Evolutionary conservation across 345 rosid species (phyloP).

Genomic region (Excoecaria agallocha): DNA sequence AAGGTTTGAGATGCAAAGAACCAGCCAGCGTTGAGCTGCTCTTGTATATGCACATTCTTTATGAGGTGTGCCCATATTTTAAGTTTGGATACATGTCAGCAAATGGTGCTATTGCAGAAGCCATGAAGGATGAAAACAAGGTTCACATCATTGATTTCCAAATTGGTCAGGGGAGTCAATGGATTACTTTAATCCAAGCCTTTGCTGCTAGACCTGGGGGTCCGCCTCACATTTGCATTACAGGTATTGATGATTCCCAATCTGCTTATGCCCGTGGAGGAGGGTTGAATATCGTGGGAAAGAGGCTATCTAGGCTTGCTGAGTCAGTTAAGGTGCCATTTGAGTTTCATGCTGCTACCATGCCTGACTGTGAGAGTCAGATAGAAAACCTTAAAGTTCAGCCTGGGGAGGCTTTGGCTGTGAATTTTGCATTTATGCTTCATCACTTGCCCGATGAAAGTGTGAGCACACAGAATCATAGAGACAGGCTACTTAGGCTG

Average conservation of each 20-base stretch:
- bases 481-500: constrained; percentile 65
- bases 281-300: constrained; percentile 58
- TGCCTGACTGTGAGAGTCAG: constrained; percentile 51
- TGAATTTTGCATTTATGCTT: constrained; percentile 79
- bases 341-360: constrained; percentile 63
- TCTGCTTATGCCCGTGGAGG: constrained; percentile 93
- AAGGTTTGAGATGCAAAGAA: constrained; percentile 61
- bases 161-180: constrained; percentile 85
- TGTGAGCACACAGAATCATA: constrained; percentile 71
- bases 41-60: constrained; percentile 70
- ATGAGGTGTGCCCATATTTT: constrained; percentile 93
- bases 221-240: constrained; percentile 76
- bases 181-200: constrained; percentile 88
- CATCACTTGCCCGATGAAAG: constrained; percentile 91
- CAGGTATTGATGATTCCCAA: constrained; percentile 65
- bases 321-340: constrained; percentile 68
- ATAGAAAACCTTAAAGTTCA: constrained; percentile 42
- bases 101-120: constrained; percentile 94
- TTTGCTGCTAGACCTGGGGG: constrained; percentile 92
- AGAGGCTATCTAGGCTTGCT: constrained; percentile 62
- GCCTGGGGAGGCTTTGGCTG: constrained; percentile 73
- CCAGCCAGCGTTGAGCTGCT: constrained; percentile 68
- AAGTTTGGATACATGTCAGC: constrained; percentile 96
- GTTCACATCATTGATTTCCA: constrained; percentile 91
- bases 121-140: constrained; percentile 77